These are phyloP conservation scores for Aureobasidium sp. DNA, from an alignment of 2,329 filamentous ascomycete genomes.

Conservation along the genomic window DNA sequence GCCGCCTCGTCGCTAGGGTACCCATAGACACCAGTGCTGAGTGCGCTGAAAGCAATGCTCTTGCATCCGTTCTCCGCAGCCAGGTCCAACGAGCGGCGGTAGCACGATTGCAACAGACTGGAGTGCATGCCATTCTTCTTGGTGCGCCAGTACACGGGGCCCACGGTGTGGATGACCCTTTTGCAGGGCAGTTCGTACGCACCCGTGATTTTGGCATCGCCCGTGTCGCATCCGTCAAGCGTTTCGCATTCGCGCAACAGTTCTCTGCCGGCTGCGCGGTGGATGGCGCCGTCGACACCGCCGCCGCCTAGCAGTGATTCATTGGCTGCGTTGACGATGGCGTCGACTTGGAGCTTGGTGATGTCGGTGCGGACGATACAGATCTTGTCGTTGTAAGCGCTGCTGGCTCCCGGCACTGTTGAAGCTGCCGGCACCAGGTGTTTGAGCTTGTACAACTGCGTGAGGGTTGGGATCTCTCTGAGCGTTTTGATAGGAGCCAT, in stretches of 20 bases:
- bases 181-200: conserved; percentile 69
- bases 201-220: conserved; percentile 72
- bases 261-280: conserved; percentile 65
- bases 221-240: conserved; percentile 67
- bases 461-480: conserved; percentile 55
- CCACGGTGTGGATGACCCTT: conserved; percentile 84
- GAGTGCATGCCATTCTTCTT: conserved; percentile 34
- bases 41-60: conserved; percentile 72
- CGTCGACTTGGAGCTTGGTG: conserved; percentile 68
- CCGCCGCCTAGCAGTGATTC: conserved; percentile 70
- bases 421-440: conserved; percentile 35
- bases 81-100: conserved; percentile 63
- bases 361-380: conserved; percentile 70
- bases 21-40: conserved; percentile 86
- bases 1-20: conserved; percentile 74
- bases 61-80: conserved; percentile 60
- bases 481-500: conserved; percentile 33
- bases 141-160: conserved; percentile 60
- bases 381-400: conserved; percentile 60
- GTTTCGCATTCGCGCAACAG: conserved; percentile 65
- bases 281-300: conserved; percentile 75
- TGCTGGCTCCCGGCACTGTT: conserved; percentile 36
- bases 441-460: conserved; percentile 57
- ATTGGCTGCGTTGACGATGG: conserved; percentile 93
- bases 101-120: conserved; percentile 54